Conservation (phyloP, 805 yeast genomes). For the Lipomyces yamadae region DNA sequence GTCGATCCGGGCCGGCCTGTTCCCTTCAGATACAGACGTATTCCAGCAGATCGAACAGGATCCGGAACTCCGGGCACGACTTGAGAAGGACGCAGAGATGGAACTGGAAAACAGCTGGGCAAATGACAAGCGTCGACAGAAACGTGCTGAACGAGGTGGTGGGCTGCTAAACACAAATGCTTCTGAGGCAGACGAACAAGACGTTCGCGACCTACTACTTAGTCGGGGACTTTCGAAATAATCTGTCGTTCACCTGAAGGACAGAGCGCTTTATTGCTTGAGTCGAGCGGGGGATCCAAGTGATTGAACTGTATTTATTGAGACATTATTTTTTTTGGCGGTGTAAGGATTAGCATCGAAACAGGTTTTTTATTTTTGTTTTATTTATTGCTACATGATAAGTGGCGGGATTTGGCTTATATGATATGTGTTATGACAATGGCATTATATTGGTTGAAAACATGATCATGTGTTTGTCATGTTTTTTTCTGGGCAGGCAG, state of each 20-base stretch:
- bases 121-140: slow-evolving; percentile 47
- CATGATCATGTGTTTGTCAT: no score
- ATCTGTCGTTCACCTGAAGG: no score
- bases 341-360: slow-evolving; percentile 8
- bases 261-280: not conserved
- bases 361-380: not conserved
- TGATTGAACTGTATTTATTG: not conserved
- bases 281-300: not conserved
- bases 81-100: slow-evolving; percentile 73
- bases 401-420: not conserved
- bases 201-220: slow-evolving; percentile 12
- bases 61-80: slow-evolving; percentile 62
- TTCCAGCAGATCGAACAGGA: slow-evolving; percentile 80
- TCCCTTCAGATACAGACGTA: slow-evolving; percentile 75
- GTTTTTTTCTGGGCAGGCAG: not conserved
- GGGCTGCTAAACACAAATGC: not conserved
- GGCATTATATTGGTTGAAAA: not conserved
- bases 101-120: slow-evolving; percentile 82
- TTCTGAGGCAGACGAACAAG: not conserved
- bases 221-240: slow-evolving; percentile 7
- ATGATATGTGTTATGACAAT: slow-evolving; percentile 1
- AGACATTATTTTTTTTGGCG: not conserved
- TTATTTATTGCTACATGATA: not conserved
- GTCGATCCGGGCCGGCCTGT: slow-evolving; percentile 58
- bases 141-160: slow-evolving; percentile 30